Conservation (phyloP, 2,329 filamentous ascomycete genomes). For the Furcasterigmium sp. region DNA sequence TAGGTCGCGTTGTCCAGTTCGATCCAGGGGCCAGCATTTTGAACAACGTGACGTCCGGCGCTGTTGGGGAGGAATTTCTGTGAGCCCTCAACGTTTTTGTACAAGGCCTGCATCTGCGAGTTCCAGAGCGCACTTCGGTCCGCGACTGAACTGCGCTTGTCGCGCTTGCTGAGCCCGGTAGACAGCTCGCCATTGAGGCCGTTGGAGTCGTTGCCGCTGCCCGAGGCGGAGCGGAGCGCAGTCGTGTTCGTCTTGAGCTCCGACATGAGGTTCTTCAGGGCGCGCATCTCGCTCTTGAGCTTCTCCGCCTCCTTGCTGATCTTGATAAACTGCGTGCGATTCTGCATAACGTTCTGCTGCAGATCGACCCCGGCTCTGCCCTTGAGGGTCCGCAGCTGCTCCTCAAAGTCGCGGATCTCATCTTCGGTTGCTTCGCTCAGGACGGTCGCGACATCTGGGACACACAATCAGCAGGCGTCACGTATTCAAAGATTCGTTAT, state of each 20-base stretch:
- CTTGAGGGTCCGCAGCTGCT: constrained; percentile 70
- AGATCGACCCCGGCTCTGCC: constrained; percentile 74
- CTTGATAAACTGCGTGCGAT: constrained; percentile 96
- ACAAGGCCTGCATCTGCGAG: constrained; percentile 72
- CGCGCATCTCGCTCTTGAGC: constrained; percentile 92
- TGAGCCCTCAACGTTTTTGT: constrained; percentile 95
- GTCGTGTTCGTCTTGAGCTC: constrained; percentile 79
- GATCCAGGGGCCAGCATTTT: constrained; percentile 91
- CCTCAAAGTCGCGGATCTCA: constrained; percentile 79
- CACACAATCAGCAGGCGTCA: constrained; percentile 6
- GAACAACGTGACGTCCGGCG: constrained; percentile 85
- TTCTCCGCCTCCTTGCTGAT: constrained; percentile 99
- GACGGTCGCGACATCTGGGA: constrained; percentile 58
- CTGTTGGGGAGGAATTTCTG: constrained; percentile 94
- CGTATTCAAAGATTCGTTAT: background rate
- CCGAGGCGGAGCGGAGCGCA: constrained; percentile 56
- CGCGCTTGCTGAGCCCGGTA: constrained; percentile 57
- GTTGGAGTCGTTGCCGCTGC: constrained; percentile 39
- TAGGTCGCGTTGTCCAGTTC: constrained; percentile 97
- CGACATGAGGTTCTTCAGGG: constrained; percentile 82
- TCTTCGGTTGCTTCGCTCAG: constrained; percentile 82
- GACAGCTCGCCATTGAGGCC: constrained; percentile 47
- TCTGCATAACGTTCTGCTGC: constrained; percentile 94
- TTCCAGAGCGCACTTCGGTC: constrained; percentile 64
- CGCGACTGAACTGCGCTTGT: constrained; percentile 85